Evolutionary conservation across 306 rosid species (phyloP), one percentile per base, ranked within the genome.

Genomic region (Lathyrus aphaca): DNA sequence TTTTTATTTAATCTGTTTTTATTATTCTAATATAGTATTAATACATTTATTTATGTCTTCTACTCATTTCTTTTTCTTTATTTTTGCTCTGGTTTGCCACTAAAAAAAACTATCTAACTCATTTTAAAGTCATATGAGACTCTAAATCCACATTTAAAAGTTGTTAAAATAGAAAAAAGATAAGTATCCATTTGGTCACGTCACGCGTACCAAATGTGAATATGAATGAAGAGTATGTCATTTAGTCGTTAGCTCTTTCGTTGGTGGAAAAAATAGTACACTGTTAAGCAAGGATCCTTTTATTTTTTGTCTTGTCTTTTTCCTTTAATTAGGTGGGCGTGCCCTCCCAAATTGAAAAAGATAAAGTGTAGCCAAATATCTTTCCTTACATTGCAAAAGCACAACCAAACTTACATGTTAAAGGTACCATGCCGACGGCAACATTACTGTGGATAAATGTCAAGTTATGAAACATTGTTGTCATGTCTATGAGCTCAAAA

Each of bases 291-390:
- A 60, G 53, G 55, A 40, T 62, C 53, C 42, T 7, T 72, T 73
- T 43, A 19, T 57, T 50, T 29, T 44, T 64, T 60, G 38, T 15
- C 13, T 58, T 32, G n/a, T 9, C 60, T 59, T 66, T 68, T 67
- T 51, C 39, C 82, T 79, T 79, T 73, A 54, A 73, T 51, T 73
- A 61, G 74, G 82, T 50, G 55, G 75, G 68, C 51, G 56, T 79
- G 79, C 68, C 59, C 45, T 73, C 43, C 74, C 68, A 79, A 61
- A 42, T 61, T 37, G 53, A 6, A 79, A 74, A 73, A 79, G 67
- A 44, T 5, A 73, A 74, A 74, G 79, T 42, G 40, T 30, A 15
- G 46, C 69, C 3, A 65, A 72, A 58, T 72, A 72, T 10, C 46
- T 67, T 66, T 42, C 38, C 72, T 66, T 42, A 64, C 64, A 18